Conservation (phyloP, 192 early-diverging fungal genomes). For the Podila minutissima region DNA sequence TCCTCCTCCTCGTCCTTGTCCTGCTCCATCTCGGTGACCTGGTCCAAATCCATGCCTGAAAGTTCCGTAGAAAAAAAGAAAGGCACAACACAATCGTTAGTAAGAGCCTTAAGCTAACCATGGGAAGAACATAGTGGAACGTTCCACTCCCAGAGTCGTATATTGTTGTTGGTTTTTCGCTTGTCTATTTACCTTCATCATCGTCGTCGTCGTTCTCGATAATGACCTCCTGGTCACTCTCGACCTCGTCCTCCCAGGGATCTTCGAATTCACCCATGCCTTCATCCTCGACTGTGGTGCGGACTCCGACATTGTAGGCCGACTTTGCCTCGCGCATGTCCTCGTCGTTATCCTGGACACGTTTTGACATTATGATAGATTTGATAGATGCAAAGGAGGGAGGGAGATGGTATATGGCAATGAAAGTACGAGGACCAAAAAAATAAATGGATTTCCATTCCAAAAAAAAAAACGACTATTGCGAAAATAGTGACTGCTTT, state of each 20-base stretch:
- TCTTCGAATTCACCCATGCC: slow-evolving; percentile 95
- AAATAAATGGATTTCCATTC: neutral
- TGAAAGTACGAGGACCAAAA: neutral
- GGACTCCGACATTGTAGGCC: slow-evolving; percentile 32
- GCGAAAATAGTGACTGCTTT: slow-evolving; percentile 18
- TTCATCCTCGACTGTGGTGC: slow-evolving; percentile 54
- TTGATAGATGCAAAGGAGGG: neutral
- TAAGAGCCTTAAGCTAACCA: too few relatives aligned
- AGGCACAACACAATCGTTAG: too few relatives aligned
- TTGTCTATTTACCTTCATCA: slow-evolving; percentile 21
- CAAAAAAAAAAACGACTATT: slow-evolving; percentile 14
- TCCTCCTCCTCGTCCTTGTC: slow-evolving; percentile 59
- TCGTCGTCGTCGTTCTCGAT: slow-evolving; percentile 61
- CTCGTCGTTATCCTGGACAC: slow-evolving; percentile 47
- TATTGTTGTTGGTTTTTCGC: neutral
- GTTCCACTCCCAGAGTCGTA: neutral
- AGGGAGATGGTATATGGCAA: neutral
- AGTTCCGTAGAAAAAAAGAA: too few relatives aligned
- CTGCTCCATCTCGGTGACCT: slow-evolving; percentile 49
- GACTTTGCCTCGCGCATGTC: slow-evolving; percentile 55
- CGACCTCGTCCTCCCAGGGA: slow-evolving; percentile 89
- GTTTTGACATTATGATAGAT: slow-evolving; percentile 37
- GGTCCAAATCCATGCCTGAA: slow-evolving; percentile 46
- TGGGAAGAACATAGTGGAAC: too few relatives aligned
- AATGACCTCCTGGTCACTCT: slow-evolving; percentile 76